Percentiles rank a stretch among this genome's conserved stretches.
These are phyloP conservation scores for Candida krabiensis DNA, from an alignment of 805 yeast genomes.

Conservation along the genomic window DNA sequence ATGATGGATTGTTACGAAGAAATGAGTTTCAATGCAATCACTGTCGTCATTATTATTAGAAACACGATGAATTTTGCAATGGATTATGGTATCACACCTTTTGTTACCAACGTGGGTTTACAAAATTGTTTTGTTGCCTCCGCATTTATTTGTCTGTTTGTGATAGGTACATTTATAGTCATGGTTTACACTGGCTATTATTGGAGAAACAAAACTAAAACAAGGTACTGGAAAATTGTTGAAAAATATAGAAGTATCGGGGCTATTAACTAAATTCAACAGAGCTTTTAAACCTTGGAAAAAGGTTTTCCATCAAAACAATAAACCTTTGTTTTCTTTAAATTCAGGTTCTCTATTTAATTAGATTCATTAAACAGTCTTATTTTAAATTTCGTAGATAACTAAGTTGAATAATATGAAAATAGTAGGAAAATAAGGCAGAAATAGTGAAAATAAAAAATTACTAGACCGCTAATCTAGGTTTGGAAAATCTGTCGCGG, in stretches of 20 bases:
- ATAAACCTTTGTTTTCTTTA: too few species aligned
- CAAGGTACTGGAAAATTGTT: constrained; percentile 36
- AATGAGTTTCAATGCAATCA: constrained; percentile 52
- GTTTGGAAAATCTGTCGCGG: constrained; percentile 9
- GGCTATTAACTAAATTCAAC: constrained; percentile 5
- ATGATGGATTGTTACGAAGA: constrained; percentile 59
- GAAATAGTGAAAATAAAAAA: too few species aligned
- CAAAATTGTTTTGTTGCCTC: constrained; percentile 58
- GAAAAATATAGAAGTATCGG: constrained; percentile 28
- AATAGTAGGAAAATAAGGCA: too few species aligned
- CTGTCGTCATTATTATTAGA: constrained; percentile 55
- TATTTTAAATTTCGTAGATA: too few species aligned
- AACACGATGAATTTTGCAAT: constrained; percentile 62
- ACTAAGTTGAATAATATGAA: too few species aligned
- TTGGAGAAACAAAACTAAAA: constrained; percentile 37
- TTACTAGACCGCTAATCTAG: constrained; percentile 11
- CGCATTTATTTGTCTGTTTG: constrained; percentile 50
- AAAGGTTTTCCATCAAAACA: too few species aligned
- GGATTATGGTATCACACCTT: constrained; percentile 62
- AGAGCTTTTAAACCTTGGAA: too few species aligned
- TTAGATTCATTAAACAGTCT: too few species aligned
- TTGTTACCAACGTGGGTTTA: constrained; percentile 52
- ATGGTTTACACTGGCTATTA: constrained; percentile 37
- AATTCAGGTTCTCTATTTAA: too few species aligned
- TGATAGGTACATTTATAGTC: constrained; percentile 45